These are phyloP conservation scores for Candida bentonensis DNA, from an alignment of 805 yeast species.

Conservation along the genomic window DNA sequence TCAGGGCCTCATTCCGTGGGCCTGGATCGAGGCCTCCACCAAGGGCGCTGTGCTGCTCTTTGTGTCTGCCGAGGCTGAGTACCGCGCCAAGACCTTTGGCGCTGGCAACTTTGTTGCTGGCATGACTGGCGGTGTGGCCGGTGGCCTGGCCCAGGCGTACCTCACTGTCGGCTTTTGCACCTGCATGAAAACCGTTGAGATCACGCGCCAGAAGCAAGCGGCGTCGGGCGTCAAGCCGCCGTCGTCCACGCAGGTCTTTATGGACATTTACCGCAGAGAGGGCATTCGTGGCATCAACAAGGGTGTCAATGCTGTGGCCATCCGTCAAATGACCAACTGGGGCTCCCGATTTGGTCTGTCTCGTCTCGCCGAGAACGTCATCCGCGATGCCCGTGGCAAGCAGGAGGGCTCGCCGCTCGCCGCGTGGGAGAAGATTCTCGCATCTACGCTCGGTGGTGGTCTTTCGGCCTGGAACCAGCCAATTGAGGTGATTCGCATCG, in stretches of 20 bases:
- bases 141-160: slow-evolving; percentile 95
- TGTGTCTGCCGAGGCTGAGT: slow-evolving; percentile 87
- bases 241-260: slow-evolving; percentile 74
- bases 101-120: slow-evolving; percentile 62
- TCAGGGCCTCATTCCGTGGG: slow-evolving; percentile 98
- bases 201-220: slow-evolving; percentile 75
- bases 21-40: slow-evolving; percentile 98
- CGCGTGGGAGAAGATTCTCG: slow-evolving; percentile 68
- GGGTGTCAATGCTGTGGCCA: slow-evolving; percentile 98
- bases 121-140: slow-evolving; percentile 88
- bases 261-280: slow-evolving; percentile 68
- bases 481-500: slow-evolving; percentile 93
- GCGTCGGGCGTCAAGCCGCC: slow-evolving; percentile 53
- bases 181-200: slow-evolving; percentile 97
- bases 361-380: slow-evolving; percentile 77
- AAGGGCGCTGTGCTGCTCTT: slow-evolving; percentile 93
- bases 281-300: slow-evolving; percentile 92
- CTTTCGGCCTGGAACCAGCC: slow-evolving; percentile 98
- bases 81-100: slow-evolving; percentile 51
- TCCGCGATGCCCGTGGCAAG: slow-evolving; percentile 52
- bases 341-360: slow-evolving; percentile 93
- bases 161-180: slow-evolving; percentile 96
- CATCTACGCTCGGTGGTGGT: slow-evolving; percentile 92
- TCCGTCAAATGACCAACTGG: slow-evolving; percentile 98
- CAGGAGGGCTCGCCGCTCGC: slow-evolving; percentile 43